Percentiles rank a stretch among this genome's conserved stretches.
phyloP scores from a whole-genome alignment of 257 asterid species.

The Pogostemon cablin region DNA sequence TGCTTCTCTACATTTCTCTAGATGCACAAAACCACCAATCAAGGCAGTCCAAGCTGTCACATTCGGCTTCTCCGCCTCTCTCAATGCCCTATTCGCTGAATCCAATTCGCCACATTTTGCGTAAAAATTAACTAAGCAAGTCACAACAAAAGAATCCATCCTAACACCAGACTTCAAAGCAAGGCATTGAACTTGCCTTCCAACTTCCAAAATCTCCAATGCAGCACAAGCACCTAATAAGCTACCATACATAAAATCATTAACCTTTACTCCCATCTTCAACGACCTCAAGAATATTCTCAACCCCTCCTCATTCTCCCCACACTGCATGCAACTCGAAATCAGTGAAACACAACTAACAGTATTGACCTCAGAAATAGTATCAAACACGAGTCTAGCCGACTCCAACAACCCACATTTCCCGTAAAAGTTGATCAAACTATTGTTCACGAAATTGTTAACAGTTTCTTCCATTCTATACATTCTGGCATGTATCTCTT shows the following conservation, averaged over 20 bases:
- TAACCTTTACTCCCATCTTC: conserved; percentile 53
- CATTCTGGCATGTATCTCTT: conserved; percentile 73
- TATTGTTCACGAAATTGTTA: conserved; percentile 55
- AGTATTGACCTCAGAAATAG: conserved; percentile 51
- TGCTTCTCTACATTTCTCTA: conserved; percentile 53
- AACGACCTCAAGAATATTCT: conserved; percentile 54
- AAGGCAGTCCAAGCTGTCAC: conserved; percentile 82
- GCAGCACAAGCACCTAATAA: conserved; percentile 68
- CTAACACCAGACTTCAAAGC: conserved; percentile 53
- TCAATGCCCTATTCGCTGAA: conserved; percentile 53
- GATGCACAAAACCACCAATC: conserved; percentile 70
- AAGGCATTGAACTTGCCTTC: conserved; percentile 68
- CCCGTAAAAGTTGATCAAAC: conserved; percentile 74
- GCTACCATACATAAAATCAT: conserved; percentile 62
- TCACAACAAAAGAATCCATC: conserved; percentile 60
- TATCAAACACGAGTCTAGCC: conserved; percentile 61
- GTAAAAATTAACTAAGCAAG: conserved; percentile 69
- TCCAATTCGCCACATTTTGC: conserved; percentile 67
- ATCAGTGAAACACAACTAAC: conserved; percentile 73
- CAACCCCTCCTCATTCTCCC: conserved; percentile 63
- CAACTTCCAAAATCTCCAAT: conserved; percentile 47
- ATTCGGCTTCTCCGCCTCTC: conserved; percentile 52
- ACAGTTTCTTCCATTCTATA: conserved; percentile 44
- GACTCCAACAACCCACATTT: conserved; percentile 66
- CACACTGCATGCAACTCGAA: conserved; percentile 53